Percentiles rank a stretch among this genome's conserved stretches.
Evolutionary conservation across 306 rosid genomes (phyloP).

Genomic region (Fagus sylvatica): DNA sequence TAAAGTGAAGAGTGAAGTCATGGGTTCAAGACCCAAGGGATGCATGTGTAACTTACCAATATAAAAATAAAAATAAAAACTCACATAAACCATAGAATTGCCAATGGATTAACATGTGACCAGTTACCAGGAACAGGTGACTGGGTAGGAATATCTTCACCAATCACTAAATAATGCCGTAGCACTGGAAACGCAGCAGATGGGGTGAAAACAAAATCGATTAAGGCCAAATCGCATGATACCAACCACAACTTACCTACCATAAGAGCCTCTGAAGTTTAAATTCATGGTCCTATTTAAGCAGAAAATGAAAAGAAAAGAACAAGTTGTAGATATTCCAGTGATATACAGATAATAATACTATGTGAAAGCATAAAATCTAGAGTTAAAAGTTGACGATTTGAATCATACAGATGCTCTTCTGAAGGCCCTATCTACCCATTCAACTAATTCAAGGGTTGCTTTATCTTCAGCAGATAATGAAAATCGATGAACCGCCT

Average conservation of each 20-base stretch:
- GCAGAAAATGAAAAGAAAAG: background rate
- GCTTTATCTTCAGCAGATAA: constrained; percentile 97
- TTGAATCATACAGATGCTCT: constrained; percentile 65
- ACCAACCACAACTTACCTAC: background rate
- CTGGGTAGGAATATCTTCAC: background rate
- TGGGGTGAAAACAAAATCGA: background rate
- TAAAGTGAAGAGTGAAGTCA: too few relatives aligned
- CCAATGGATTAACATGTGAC: background rate
- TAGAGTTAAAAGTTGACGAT: constrained; percentile 28
- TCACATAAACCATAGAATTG: background rate
- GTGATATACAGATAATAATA: constrained; percentile 16
- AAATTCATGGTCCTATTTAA: background rate
- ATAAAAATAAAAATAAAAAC: too few relatives aligned
- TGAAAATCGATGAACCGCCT: constrained; percentile 91
- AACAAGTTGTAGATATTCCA: constrained; percentile 1
- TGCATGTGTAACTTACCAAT: too few relatives aligned
- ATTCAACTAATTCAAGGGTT: constrained; percentile 95
- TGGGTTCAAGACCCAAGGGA: too few relatives aligned
- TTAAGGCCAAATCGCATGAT: background rate
- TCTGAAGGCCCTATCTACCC: constrained; percentile 93
- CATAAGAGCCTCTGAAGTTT: background rate
- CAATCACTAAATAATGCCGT: background rate
- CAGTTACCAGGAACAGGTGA: background rate
- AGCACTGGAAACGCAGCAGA: background rate
- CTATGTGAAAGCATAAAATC: constrained; percentile 25